Evolutionary conservation across 371 early-diverging fungal genomes (phyloP), one percentile per base, ranked within the genome.

Genomic region (Lichtheimia ornata): DNA sequence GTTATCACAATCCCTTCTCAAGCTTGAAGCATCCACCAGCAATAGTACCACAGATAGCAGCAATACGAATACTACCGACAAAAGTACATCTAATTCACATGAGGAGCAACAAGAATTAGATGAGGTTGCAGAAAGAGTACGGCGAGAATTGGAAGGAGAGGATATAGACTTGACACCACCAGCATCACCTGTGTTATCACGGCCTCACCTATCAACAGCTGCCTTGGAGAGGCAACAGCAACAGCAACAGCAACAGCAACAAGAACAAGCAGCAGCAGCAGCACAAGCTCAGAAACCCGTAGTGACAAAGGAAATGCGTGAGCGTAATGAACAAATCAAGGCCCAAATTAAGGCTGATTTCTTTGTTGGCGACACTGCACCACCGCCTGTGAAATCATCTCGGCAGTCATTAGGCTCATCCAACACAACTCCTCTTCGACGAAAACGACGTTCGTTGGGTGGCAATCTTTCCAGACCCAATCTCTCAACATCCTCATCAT

Each of bases 331-430:
- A 35, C 43, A 70, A 47, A 67, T 66, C 59, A 64, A 64, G 20
- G 72, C 69, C 27, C 70, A 71, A 24, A 73, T 77, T 35, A 77
- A 77, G 54, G 77, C 74, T 13, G 61, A 70, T 30, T 72, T 77
- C 35, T 77, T 74, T 24, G 58, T 77, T 42, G 73, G 64, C 12
- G 22, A 64, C 17, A 61, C 49, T 1, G 70, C 54, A 17, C 17
- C 54, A 17, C 17, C 54, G 1, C 18, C 53, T 15, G 35, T 52
- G 18, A 65, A 65, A 57, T 40, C 58, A 35, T 56, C 58, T 5
- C 66, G 58, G 0, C 43, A 25, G 14, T 54, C 64, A n/a, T 11
- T 22, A 6, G 54, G 54, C 30, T 51, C 54, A 12, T 45, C 27
- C 40, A 57, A 42, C 12, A 22, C 35, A 27, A 45, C 56, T 1